Base-by-base conservation (phyloP, 2,329 filamentous ascomycete species). In the Zymoseptoria tritici region DNA sequence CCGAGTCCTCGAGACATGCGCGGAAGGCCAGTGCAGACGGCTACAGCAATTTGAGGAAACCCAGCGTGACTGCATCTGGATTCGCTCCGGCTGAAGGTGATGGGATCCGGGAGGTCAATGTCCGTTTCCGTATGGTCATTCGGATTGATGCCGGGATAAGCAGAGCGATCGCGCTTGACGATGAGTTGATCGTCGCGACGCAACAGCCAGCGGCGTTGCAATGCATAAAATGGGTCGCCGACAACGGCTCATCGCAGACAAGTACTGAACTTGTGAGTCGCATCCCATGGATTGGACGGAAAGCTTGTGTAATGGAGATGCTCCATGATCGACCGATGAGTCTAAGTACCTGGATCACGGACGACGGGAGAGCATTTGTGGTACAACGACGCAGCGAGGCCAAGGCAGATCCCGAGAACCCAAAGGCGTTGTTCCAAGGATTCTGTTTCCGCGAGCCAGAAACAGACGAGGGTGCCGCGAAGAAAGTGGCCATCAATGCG, bases 291-390 rank as follows among this genome's bases (percentile, higher is more conserved):
- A 76, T 97, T 21, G 85, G 87, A 56, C 92, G 90, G 73, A 93
- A 89, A 74, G 81, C 83, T 1, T 84, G 82, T 1, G 84, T 97
- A 57, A 79, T 81, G 19, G 90, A 95, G 68, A 95, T 99, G 88
- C 88, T 93, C 1, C 87, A 96, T 72, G 94, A 99, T 73, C 85
- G 93, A 61, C 93, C 94, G 0, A 99, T 99, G 92, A 97, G 96
- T 69, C 80, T 99, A 11, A 87, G 90, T 9, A 90, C 92, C 9
- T 99, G 94, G 94, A 84, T 96, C 59, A 94, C 91, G 4, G 89
- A 81, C 68, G 91, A 95, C 68, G 94, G 94, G 6, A 86, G 85
- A 72, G 91, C 87, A 1, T 97, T 95, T 75, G 92, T 93, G 19
- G 92, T 97, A 22, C 94, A 97, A 74, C 85, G 91, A 61, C 71